Evolutionary conservation across 1,284 basidiomycete species (phyloP).

Genomic region (Ustilago trichophora): DNA sequence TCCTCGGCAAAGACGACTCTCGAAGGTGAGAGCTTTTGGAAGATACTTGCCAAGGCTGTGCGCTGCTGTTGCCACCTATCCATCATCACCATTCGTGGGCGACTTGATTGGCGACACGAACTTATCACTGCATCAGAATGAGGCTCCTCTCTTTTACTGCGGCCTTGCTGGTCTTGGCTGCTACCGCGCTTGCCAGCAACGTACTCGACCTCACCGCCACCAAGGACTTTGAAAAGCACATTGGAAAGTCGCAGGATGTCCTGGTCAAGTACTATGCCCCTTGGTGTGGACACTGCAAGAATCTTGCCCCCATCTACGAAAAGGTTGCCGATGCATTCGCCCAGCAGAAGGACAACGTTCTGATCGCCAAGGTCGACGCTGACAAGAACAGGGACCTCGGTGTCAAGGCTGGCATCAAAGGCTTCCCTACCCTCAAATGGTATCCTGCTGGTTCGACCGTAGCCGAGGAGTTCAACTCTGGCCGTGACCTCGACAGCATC

Average conservation of each 20-base stretch:
- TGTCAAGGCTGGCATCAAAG: conserved; percentile 76
- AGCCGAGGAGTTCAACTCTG: conserved; percentile 78
- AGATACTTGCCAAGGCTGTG: background rate
- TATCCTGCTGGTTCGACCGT: conserved; percentile 73
- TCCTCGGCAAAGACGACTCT: conserved; percentile 1
- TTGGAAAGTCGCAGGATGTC: conserved; percentile 54
- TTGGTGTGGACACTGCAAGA: conserved; percentile 71
- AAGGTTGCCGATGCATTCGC: conserved; percentile 85
- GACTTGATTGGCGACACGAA: conserved; percentile 8
- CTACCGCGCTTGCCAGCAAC: conserved; percentile 44
- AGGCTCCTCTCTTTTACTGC: conserved; percentile 23
- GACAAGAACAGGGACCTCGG: conserved; percentile 81
- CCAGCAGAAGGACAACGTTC: conserved; percentile 76
- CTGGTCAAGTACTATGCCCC: conserved; percentile 65
- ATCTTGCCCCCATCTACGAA: conserved; percentile 86
- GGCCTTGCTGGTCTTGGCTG: conserved; percentile 33
- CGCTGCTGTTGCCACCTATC: background rate
- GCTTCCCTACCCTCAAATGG: conserved; percentile 93
- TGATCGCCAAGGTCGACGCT: conserved; percentile 92
- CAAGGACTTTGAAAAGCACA: conserved; percentile 51
- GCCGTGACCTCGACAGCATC: conserved; percentile 82
- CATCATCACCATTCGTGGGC: conserved; percentile 8
- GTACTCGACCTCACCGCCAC: conserved; percentile 62
- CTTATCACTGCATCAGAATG: conserved; percentile 13
- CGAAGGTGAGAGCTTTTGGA: background rate